Conservation (phyloP, 2,329 filamentous ascomycete genomes). For the Fusarium fracticaudum region DNA sequence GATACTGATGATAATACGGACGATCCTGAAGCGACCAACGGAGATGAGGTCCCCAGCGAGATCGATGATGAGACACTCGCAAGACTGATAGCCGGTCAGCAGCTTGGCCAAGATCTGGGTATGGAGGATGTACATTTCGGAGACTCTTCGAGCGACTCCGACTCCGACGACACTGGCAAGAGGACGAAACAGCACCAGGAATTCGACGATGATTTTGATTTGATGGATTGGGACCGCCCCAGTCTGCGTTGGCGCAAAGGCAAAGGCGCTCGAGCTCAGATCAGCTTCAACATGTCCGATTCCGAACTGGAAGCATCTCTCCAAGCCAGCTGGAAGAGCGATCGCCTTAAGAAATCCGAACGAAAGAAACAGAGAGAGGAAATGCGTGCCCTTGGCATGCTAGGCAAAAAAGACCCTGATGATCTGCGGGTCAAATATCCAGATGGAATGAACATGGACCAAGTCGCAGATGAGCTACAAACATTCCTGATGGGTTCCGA, state of each 20-base stretch:
- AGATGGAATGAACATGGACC: slow-evolving; percentile 74
- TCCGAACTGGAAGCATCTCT: slow-evolving; percentile 72
- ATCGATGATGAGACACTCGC: slow-evolving; percentile 42
- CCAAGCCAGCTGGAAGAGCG: slow-evolving; percentile 69
- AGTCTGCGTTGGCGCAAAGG: slow-evolving; percentile 70
- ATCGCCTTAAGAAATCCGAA: slow-evolving; percentile 75
- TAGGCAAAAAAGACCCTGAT: slow-evolving; percentile 68
- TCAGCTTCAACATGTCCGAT: slow-evolving; percentile 67
- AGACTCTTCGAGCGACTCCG: slow-evolving; percentile 27
- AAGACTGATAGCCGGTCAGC: slow-evolving; percentile 39
- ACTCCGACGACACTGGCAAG: slow-evolving; percentile 33
- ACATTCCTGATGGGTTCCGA: slow-evolving; percentile 72
- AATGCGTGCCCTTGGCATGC: slow-evolving; percentile 70
- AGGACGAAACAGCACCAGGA: slow-evolving; percentile 50
- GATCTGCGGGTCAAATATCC: slow-evolving; percentile 77
- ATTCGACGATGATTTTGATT: slow-evolving; percentile 74
- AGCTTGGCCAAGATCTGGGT: slow-evolving; percentile 30
- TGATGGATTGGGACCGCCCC: slow-evolving; percentile 83
- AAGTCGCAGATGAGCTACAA: slow-evolving; percentile 78
- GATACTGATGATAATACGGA: slow-evolving; percentile 19
- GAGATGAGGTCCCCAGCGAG: slow-evolving; percentile 30
- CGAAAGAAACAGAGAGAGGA: slow-evolving; percentile 77
- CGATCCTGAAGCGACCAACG: slow-evolving; percentile 1
- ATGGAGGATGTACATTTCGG: slow-evolving; percentile 29
- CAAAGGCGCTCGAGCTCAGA: slow-evolving; percentile 67